Evolutionary conservation across 2,329 filamentous ascomycete genomes (phyloP), one percentile per base, ranked within the genome.

Genomic region (Triangularia setosa): DNA sequence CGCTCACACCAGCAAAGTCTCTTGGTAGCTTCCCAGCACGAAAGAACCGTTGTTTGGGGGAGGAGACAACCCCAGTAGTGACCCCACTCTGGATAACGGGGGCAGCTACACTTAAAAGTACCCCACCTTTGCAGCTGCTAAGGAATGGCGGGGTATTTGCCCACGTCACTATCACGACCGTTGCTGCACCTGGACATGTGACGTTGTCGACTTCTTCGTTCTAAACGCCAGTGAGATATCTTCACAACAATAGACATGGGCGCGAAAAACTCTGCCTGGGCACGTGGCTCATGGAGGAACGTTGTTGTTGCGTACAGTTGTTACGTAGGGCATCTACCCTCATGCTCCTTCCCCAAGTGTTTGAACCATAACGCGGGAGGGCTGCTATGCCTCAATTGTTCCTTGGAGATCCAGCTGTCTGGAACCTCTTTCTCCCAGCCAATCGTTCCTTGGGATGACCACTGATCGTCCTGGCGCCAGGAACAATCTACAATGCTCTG

Each of bases 171-270:
- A n/a, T 58, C 18, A 56, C 28, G 16, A 33, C 25, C 27, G 35
- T 28, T 25, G 24, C 59, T 66, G 64, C 61, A 62, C 48, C 18
- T 23, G 59, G 56, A 33, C 65, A 66, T 62, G 65, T 66, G 65
- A 64, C 59, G 59, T 60, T 35, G 54, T 52, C 7, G 18, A 48
- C 40, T 48, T 48, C 3, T 21, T 48, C 6, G n/a, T 9, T 21
- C 18, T 8, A 9, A 48, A 9, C 12, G 6, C 40, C 40, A 48
- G 21, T 14, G 40, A 12, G 40, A 48, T 48, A 48, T 21, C n/a
- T 21, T 48, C n/a, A 48, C n/a, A n/a, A n/a, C n/a, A n/a, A n/a
- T n/a, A 18, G 12, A 48, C 8, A 21, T 18, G n/a, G 40, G 21
- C 8, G n/a, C 40, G n/a, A 48, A 44, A 48, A 48, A 23, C 40